Conservation (phyloP, 2,329 filamentous ascomycete species). For the Pochonia chlamydosporia region DNA sequence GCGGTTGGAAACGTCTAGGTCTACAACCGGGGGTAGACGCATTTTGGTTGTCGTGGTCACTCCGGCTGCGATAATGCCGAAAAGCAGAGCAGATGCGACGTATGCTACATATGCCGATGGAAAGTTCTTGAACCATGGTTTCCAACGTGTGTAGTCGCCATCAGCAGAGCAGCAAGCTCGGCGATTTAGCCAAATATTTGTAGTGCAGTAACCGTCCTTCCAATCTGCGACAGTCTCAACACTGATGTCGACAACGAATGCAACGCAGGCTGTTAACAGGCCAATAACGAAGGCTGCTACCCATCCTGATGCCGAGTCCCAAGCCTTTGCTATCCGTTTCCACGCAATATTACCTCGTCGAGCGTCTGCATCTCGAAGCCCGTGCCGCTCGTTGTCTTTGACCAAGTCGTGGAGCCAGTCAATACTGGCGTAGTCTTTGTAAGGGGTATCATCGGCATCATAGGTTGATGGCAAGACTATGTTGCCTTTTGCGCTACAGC, state of each 20-base stretch:
- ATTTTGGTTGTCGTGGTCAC: constrained; percentile 31
- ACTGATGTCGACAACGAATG: constrained; percentile 48
- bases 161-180: constrained; percentile 42
- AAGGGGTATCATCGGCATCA: constrained; percentile 49
- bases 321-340: constrained; percentile 12
- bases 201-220: constrained; percentile 50
- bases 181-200: constrained; percentile 36
- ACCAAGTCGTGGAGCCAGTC: constrained; percentile 58
- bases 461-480: neutral
- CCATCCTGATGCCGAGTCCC: constrained; percentile 50
- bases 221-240: constrained; percentile 50
- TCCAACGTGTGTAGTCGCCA: constrained; percentile 31
- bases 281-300: constrained; percentile 49
- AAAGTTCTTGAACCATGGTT: constrained; percentile 32
- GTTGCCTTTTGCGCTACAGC: neutral
- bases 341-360: neutral
- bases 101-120: constrained; percentile 18
- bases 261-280: constrained; percentile 46
- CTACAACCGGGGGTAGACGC: constrained; percentile 34
- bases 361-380: neutral
- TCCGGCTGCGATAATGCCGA: constrained; percentile 18
- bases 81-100: constrained; percentile 17
- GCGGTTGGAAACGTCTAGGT: neutral
- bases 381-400: constrained; percentile 49
- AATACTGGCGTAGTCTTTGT: constrained; percentile 57